Conservation (phyloP, 139 green algal genomes). For the Haematococcus sp. region DNA sequence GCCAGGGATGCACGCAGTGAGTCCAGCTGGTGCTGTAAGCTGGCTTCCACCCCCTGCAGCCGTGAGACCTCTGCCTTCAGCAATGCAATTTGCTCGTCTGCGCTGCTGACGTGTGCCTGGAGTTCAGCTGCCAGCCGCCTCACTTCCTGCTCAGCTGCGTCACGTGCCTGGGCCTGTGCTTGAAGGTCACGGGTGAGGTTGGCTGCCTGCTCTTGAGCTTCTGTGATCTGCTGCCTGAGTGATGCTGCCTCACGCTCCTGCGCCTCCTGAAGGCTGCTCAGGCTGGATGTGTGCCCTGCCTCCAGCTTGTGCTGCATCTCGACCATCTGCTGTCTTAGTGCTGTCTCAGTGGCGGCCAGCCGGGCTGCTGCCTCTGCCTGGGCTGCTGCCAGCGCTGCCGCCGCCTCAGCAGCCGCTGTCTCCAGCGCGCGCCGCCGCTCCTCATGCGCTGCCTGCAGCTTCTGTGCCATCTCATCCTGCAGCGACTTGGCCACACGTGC, state of each 20-base stretch:
- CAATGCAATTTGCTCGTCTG: conserved; percentile 8
- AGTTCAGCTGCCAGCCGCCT: too few species aligned
- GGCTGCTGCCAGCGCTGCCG: conserved; percentile 1
- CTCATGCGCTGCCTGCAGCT: conserved; percentile 1
- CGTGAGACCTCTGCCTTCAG: neutral
- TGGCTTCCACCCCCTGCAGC: conserved; percentile 2
- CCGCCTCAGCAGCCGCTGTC: neutral
- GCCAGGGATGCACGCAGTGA: too few species aligned
- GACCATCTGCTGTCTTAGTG: neutral
- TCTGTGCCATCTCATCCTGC: neutral
- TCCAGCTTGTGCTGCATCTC: conserved; percentile 8
- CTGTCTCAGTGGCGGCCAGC: neutral
- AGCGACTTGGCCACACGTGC: neutral
- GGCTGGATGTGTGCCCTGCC: too few species aligned
- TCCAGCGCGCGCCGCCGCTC: too few species aligned
- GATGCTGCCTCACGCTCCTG: conserved; percentile 1
- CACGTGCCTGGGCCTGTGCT: too few species aligned
- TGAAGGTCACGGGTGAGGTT: neutral
- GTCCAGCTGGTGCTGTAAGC: conserved; percentile 10
- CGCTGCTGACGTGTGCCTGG: neutral
- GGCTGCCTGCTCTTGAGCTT: conserved; percentile 1
- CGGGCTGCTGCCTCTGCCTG: neutral
- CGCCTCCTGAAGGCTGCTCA: conserved; percentile 1
- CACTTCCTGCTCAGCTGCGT: too few species aligned
- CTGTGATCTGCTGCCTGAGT: conserved; percentile 12